Evolutionary conservation across 2,329 filamentous ascomycete species (phyloP), one percentile per base, ranked within the genome.

Genomic region (Sarocladium brachiariae): DNA sequence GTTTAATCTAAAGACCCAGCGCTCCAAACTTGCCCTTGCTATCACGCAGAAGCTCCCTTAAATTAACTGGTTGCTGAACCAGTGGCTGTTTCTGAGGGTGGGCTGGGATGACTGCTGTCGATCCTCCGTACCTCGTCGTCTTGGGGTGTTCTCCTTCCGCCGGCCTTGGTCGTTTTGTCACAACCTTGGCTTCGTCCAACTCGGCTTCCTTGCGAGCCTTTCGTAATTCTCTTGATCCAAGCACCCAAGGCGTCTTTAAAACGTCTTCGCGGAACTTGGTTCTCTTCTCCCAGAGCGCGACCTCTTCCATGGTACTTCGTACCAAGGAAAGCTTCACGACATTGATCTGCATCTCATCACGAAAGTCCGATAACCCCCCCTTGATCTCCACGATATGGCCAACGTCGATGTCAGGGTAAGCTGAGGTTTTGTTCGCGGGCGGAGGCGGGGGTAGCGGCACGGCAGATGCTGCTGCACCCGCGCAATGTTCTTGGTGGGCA

Each of bases 301-400:
- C 67, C 60, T 86, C 83, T 30, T 77, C 70, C 41, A 73, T 71
- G 0, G 81, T 85, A 39, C 73, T 71, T 21, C 59, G 61, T 3
- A 85, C 51, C 0, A 68, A 56, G n/a, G 62, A 59, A 51, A 80
- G 64, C 57, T 75, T 79, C 41, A 75, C 68, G 19, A 81, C 69
- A 38, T 71, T 72, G 54, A 84, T 67, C 59, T 81, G 78, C 56
- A 64, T 73, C 52, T 71, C 63, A 1, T 70, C 68, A 50, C 76
- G 69, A 53, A 73, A 83, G 0, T 65, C 60, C 4, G 61, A 67
- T 14, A 83, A 57, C 2, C 66, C 65, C 6, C 81, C 81, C 55
- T 80, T 81, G 51, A 83, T 62, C 50, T 83, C 78, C 13, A 84
- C 66, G 2, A 83, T 68, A 23, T 65, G 66, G 18, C 81, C 81